A percentile compares a stretch with the other conserved stretches of the same genome.
phyloP scores from a whole-genome alignment of 768 basidiomycete genomes.

The Auricularia auricula-judae region DNA sequence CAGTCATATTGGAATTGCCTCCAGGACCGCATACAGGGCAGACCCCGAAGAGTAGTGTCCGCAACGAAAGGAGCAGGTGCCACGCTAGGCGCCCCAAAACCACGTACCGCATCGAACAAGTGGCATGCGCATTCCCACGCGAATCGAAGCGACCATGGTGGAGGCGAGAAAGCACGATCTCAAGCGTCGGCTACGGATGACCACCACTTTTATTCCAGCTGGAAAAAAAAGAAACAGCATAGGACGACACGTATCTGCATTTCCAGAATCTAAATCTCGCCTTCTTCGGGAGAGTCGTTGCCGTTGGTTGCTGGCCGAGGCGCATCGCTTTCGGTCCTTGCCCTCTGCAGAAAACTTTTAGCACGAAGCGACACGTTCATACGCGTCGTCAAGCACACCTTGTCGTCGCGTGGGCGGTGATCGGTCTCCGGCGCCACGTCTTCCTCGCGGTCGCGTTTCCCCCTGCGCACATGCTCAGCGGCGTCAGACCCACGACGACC shows the following conservation, averaged over 20 bases:
- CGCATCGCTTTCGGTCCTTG: not conserved
- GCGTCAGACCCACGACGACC: slow-evolving; percentile 4
- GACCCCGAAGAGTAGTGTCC: too few relatives aligned
- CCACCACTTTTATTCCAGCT: not conserved
- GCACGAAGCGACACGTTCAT: not conserved
- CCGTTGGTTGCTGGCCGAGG: not conserved
- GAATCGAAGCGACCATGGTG: too few relatives aligned
- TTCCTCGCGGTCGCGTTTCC: slow-evolving; percentile 18
- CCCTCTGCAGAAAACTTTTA: not conserved
- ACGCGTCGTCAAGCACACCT: slow-evolving; percentile 3
- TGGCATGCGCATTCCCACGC: too few relatives aligned
- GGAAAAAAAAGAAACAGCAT: too few relatives aligned
- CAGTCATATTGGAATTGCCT: too few relatives aligned
- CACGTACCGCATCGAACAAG: too few relatives aligned
- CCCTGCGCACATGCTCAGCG: slow-evolving; percentile 3
- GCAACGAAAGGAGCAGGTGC: too few relatives aligned
- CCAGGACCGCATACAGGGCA: too few relatives aligned
- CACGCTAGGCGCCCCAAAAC: too few relatives aligned
- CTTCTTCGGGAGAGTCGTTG: slow-evolving; percentile 79
- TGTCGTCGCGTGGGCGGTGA: slow-evolving; percentile 28
- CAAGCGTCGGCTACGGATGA: not conserved
- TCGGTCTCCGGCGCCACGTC: slow-evolving; percentile 23
- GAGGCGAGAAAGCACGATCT: too few relatives aligned
- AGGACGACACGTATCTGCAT: too few relatives aligned
- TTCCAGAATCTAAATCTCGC: slow-evolving; percentile 50